Evolutionary conservation across 2,329 filamentous ascomycete species (phyloP).

Genomic region (Clarireedia paspali): DNA sequence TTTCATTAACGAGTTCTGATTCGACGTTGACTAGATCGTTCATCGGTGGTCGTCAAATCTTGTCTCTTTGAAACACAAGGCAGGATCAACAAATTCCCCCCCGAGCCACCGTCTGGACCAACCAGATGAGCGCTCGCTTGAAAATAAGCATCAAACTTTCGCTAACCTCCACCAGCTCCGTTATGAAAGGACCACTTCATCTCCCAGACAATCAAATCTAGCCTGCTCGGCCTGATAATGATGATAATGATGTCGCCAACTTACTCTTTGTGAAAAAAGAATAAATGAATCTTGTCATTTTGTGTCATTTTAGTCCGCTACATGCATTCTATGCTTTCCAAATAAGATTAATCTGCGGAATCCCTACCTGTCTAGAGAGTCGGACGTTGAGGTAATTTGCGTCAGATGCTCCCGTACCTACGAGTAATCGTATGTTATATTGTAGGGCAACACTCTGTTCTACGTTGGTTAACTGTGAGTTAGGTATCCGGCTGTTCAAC

Average conservation of each 20-base stretch:
- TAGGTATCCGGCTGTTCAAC: too few relatives aligned
- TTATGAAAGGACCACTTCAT: slow-evolving; percentile 20
- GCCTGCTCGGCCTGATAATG: not conserved
- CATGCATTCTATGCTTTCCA: not conserved
- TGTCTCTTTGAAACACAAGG: slow-evolving; percentile 17
- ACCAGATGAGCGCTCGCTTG: slow-evolving; percentile 7
- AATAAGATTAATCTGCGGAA: too few relatives aligned
- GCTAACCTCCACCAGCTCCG: slow-evolving; percentile 12
- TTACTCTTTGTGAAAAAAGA: not conserved
- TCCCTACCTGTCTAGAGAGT: too few relatives aligned
- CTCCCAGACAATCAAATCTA: slow-evolving; percentile 10
- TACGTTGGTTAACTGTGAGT: too few relatives aligned
- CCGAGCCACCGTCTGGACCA: not conserved
- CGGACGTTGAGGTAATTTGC: too few relatives aligned
- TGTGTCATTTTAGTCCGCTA: not conserved
- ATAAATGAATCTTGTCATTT: not conserved
- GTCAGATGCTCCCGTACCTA: too few relatives aligned
- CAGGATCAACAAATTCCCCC: slow-evolving; percentile 7
- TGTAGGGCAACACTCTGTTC: too few relatives aligned
- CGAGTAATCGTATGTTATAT: too few relatives aligned
- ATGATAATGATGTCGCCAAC: not conserved
- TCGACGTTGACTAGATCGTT: slow-evolving; percentile 8
- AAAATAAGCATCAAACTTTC: slow-evolving; percentile 7
- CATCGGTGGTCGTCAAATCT: slow-evolving; percentile 15
- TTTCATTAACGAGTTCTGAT: slow-evolving; percentile 1